Conservation (phyloP, 192 early-diverging fungal species). For the Phlyctochytrium bullatum region DNA sequence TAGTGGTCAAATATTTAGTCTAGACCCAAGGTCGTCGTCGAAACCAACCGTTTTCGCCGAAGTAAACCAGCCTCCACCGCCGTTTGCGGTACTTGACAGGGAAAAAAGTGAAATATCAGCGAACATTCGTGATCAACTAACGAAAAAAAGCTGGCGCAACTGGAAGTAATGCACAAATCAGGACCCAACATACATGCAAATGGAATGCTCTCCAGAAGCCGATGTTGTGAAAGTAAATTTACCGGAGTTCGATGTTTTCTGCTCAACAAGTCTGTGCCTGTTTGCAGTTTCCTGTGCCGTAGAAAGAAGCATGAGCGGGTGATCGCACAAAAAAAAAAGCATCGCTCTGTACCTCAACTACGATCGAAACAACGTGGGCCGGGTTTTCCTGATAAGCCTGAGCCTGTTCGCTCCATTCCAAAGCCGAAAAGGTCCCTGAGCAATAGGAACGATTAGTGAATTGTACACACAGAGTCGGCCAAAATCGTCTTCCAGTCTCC, state of each 20-base stretch:
- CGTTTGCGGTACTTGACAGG: conserved; percentile 26
- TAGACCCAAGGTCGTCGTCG: conserved; percentile 5
- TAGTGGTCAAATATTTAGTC: background rate
- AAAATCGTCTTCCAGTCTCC: no score
- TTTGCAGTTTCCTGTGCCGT: background rate
- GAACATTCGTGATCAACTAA: background rate
- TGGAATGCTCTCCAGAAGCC: conserved; percentile 84
- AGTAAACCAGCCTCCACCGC: conserved; percentile 48
- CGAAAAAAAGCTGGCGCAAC: background rate
- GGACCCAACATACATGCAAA: conserved; percentile 69
- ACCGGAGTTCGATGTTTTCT: conserved; percentile 69
- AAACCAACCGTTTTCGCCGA: conserved; percentile 61
- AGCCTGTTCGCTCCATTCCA: conserved; percentile 69
- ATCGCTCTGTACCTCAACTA: conserved; percentile 33
- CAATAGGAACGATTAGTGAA: background rate
- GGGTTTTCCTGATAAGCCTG: conserved; percentile 15
- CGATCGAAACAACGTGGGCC: conserved; percentile 24
- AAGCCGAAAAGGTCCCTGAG: conserved; percentile 66
- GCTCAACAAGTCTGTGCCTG: conserved; percentile 69
- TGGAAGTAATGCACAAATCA: no score
- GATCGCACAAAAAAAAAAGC: background rate
- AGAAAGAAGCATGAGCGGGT: background rate
- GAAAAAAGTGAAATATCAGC: conserved; percentile 12
- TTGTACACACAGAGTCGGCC: no score
- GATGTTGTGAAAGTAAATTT: conserved; percentile 90